Evolutionary conservation across 2,329 filamentous ascomycete genomes (phyloP), one percentile per base, ranked within the genome.

Genomic region (Colletotrichum orbiculare): DNA sequence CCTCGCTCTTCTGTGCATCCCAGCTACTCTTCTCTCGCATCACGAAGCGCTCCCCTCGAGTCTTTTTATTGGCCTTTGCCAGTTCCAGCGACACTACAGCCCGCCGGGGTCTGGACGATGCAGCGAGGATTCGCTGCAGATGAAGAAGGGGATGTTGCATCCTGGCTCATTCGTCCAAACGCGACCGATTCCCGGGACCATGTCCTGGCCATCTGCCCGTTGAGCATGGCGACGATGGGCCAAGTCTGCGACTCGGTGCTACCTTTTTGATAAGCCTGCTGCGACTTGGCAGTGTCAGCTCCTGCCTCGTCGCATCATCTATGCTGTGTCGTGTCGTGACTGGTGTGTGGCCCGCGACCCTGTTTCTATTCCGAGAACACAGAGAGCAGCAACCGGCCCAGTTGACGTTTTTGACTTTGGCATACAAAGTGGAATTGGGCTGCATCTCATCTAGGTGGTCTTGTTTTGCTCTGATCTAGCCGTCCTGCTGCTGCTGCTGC

Each of bases 241-340:
- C 37, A 52, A 25, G 35, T 63, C 63, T 63, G 63, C 52, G 58
- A 66, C 63, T 66, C 52, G 41, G 48, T 66, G 63, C 62, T 58
- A 63, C 58, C 62, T 63, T 56, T 52, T 34, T 37, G 53, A 56
- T 59, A 54, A 57, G 48, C 12, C 55, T 66, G 64, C 55, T 45
- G 64, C 64, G 48, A 25, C 64, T 66, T 66, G 64, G 64, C 64
- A 64, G 64, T 66, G 64, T 66, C 64, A 66, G 64, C 45, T 64
- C 46, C 43, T 39, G 39, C 35, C 64, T 46, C 50, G 60, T 50
- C 37, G 55, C 63, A 63, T 63, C 25, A 25, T 25, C 25, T 25
- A 25, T 25, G 25, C 25, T 25, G 25, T 25, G 25, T 25, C 25
- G 25, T 25, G 25, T 25, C 4, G 25, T 25, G 25, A 25, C 25